These are phyloP conservation scores for Platanthera zijinensis DNA, from an alignment of 106 monocot species.

Conservation along the genomic window DNA sequence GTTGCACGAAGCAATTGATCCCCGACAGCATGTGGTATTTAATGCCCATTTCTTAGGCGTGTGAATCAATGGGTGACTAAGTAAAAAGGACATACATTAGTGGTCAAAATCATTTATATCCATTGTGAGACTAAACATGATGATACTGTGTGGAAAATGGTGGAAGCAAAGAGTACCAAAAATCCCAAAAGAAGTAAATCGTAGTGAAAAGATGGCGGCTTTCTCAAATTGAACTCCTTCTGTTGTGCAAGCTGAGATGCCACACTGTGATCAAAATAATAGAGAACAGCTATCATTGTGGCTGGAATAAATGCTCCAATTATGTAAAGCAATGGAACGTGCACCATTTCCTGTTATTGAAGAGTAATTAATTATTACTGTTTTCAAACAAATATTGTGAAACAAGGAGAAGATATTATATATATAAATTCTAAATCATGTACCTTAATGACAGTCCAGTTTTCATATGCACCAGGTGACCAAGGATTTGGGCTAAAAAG, in stretches of 20 bases:
- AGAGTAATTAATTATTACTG: background rate
- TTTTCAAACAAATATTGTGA: background rate
- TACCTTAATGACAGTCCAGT: conserved; percentile 56
- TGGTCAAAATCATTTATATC: no score
- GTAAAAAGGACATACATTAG: no score
- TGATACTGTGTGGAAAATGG: background rate
- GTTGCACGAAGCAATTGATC: no score
- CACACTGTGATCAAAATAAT: conserved; percentile 86
- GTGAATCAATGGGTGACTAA: no score
- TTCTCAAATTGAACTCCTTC: conserved; percentile 81
- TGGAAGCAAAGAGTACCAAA: conserved; percentile 17
- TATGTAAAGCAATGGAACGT: conserved; percentile 73
- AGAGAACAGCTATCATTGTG: conserved; percentile 84
- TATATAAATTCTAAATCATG: no score
- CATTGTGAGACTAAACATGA: no score
- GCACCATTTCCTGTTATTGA: conserved; percentile 58
- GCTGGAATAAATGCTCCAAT: conserved; percentile 83
- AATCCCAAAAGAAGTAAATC: conserved; percentile 45
- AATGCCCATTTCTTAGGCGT: no score
- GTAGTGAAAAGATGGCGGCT: conserved; percentile 82
- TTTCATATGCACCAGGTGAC: conserved; percentile 40
- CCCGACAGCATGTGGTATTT: no score
- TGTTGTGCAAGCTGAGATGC: conserved; percentile 86
- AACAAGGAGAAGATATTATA: background rate
- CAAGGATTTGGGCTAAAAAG: conserved; percentile 66